phyloP scores from a whole-genome alignment of 108 stramenopile genomes.

The Seminavis robusta region DNA sequence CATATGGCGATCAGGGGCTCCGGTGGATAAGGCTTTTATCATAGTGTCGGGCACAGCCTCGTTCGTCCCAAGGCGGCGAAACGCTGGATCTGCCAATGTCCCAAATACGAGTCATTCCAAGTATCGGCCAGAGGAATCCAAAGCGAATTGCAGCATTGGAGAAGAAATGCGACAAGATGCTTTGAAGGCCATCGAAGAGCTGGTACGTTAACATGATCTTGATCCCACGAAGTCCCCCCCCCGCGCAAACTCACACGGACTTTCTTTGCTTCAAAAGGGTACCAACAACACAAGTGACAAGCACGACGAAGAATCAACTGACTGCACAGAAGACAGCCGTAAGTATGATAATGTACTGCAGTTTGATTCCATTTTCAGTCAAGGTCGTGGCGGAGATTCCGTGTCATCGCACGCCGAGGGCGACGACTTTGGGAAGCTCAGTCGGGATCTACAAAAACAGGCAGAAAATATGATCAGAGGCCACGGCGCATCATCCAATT shows the following conservation, averaged over 20 bases:
- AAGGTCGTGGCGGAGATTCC: slow-evolving; percentile 2
- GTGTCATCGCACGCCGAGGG: slow-evolving; percentile 25
- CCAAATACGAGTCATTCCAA: slow-evolving; percentile 2
- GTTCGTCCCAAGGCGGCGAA: slow-evolving; percentile 65
- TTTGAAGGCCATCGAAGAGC: slow-evolving; percentile 43
- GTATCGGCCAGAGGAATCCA: background rate
- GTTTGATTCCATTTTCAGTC: slow-evolving; percentile 38
- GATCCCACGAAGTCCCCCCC: too few species aligned
- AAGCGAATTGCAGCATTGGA: background rate
- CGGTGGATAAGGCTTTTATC: slow-evolving; percentile 77
- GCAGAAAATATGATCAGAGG: slow-evolving; percentile 35
- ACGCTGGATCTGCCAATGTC: slow-evolving; percentile 42
- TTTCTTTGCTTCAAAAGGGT: background rate
- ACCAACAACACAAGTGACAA: background rate
- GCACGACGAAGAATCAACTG: slow-evolving; percentile 9
- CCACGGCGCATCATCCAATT: background rate
- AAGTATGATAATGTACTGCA: slow-evolving; percentile 30
- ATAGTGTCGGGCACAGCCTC: slow-evolving; percentile 79
- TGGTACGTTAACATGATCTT: too few species aligned
- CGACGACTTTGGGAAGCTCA: slow-evolving; percentile 57
- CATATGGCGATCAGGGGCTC: slow-evolving; percentile 72
- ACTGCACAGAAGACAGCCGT: slow-evolving; percentile 3
- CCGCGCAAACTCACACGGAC: too few species aligned
- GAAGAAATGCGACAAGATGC: slow-evolving; percentile 33
- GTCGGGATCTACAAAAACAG: slow-evolving; percentile 53